phyloP scores from a whole-genome alignment of 2,329 filamentous ascomycete genomes.

The Samsoniella hepiali region DNA sequence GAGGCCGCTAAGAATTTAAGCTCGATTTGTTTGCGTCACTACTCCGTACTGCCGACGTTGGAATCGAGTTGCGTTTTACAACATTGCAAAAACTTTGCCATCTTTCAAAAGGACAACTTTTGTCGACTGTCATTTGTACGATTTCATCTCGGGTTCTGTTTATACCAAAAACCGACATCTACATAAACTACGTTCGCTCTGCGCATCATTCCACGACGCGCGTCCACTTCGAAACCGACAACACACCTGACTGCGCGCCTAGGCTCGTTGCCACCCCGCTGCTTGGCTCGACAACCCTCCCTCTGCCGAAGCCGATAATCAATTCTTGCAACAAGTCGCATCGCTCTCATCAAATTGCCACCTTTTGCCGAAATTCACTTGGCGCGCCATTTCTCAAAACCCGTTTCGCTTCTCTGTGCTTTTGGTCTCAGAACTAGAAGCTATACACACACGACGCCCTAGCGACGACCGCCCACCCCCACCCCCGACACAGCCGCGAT shows the following conservation, averaged over 20 bases:
- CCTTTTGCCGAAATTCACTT: not conserved
- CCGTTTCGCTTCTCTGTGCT: not conserved
- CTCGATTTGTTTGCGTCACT: slow-evolving; percentile 7
- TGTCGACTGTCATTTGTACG: not conserved
- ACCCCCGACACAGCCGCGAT: slow-evolving; percentile 34
- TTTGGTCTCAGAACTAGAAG: not conserved
- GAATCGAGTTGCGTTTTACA: not conserved
- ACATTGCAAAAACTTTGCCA: not conserved
- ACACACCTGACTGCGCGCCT: not conserved
- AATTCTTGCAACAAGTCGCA: not conserved
- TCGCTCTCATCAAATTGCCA: not conserved
- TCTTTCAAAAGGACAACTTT: too few relatives aligned
- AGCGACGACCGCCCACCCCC: not conserved
- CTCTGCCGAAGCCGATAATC: not conserved
- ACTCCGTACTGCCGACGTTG: not conserved
- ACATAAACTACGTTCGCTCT: not conserved
- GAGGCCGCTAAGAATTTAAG: slow-evolving; percentile 9
- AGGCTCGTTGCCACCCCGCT: slow-evolving; percentile 4
- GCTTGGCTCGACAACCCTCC: not conserved
- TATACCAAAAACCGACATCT: not conserved
- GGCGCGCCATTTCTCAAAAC: not conserved
- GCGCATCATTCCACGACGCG: not conserved
- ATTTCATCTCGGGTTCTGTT: not conserved
- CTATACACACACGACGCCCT: not conserved
- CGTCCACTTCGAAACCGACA: not conserved